A percentile compares a stretch with the other conserved stretches of the same genome.
Conservation (phyloP, 371 early-diverging fungal genomes). For the Synchytrium microbalum region DNA sequence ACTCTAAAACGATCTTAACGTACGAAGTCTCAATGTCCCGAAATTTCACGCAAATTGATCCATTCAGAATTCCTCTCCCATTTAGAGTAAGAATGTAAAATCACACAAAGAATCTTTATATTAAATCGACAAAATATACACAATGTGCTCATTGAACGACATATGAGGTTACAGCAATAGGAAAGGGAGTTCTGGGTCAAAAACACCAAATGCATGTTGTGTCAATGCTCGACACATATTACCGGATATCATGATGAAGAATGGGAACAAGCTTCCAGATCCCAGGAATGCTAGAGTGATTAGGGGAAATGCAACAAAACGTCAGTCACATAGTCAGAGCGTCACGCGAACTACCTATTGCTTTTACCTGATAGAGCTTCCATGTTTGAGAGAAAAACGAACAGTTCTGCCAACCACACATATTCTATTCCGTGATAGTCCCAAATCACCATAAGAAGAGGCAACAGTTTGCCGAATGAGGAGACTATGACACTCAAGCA, state of each 20-base stretch:
- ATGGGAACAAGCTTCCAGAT: neutral
- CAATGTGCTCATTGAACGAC: neutral
- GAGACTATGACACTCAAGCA: conserved; percentile 56
- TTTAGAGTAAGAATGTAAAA: too few relatives aligned
- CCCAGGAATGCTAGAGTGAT: conserved; percentile 6
- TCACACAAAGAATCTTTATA: too few relatives aligned
- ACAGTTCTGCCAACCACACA: conserved; percentile 67
- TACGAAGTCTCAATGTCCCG: too few relatives aligned
- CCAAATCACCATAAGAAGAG: conserved; percentile 91
- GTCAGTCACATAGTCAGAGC: too few relatives aligned
- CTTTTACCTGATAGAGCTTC: conserved; percentile 67
- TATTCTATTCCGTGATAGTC: conserved; percentile 75
- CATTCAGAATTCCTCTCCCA: too few relatives aligned
- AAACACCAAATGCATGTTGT: neutral
- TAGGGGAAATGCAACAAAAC: too few relatives aligned
- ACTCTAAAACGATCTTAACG: conserved; percentile 5
- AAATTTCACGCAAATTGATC: too few relatives aligned
- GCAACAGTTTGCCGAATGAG: conserved; percentile 80
- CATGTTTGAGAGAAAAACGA: conserved; percentile 75
- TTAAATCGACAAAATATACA: too few relatives aligned
- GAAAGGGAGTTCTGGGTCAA: neutral
- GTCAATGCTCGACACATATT: conserved; percentile 1
- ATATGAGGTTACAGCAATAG: neutral
- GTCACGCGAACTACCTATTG: neutral
- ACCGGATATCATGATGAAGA: conserved; percentile 1